Percentiles rank a stretch among this genome's conserved stretches.
These are phyloP conservation scores for Ceratopteris richardii DNA, from an alignment of 75 land plant species.

Conservation along the genomic window DNA sequence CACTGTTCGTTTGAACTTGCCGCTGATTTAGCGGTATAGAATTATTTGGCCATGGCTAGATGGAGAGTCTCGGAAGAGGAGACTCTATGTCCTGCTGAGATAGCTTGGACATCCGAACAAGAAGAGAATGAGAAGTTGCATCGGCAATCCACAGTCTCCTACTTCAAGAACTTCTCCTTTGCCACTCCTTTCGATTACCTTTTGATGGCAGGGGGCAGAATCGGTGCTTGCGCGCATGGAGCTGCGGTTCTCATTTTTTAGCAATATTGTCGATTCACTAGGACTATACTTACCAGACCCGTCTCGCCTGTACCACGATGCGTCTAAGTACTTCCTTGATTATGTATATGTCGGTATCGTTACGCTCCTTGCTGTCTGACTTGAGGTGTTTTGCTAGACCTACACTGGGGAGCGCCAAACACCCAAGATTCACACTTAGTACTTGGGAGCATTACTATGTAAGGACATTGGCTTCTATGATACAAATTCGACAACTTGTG, in stretches of 20 bases:
- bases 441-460: conserved; percentile 49
- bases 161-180: conserved; percentile 14
- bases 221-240: conserved; percentile 30
- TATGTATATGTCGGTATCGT: conserved; percentile 10
- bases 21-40: not conserved
- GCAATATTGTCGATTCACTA: conserved; percentile 28
- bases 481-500: conserved; percentile 14
- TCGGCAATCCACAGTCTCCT: not conserved
- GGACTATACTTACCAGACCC: conserved; percentile 6
- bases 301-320: not conserved
- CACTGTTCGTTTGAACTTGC: not conserved
- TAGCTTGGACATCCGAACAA: too few species aligned
- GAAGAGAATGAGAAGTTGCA: not conserved
- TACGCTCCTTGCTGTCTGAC: conserved; percentile 6
- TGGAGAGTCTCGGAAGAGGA: not conserved
- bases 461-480: conserved; percentile 61
- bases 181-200: conserved; percentile 17
- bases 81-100: not conserved
- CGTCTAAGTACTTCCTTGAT: conserved; percentile 10
- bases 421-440: conserved; percentile 36
- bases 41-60: not conserved
- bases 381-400: conserved; percentile 52
- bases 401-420: conserved; percentile 66
- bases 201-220: conserved; percentile 21
- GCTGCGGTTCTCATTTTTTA: conserved; percentile 23